Percentiles rank a stretch among this genome's conserved stretches.
Conservation (phyloP, 2,329 filamentous ascomycete genomes). For the Akanthomyces dipterigenus region DNA sequence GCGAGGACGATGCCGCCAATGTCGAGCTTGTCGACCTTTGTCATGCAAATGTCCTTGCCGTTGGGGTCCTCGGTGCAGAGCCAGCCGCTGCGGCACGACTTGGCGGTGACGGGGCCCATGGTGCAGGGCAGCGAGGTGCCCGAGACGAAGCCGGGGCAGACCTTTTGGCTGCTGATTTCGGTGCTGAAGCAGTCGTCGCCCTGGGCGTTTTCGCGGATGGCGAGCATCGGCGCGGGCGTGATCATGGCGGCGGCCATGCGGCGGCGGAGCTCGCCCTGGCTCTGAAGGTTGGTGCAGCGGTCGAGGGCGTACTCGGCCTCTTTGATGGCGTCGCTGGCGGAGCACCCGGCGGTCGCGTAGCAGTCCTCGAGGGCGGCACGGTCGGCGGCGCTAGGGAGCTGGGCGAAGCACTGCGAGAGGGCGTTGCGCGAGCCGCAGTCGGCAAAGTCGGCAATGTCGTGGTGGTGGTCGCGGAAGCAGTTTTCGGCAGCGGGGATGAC, state of each 20-base stretch:
- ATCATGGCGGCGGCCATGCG: constrained; percentile 15
- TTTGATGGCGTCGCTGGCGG: constrained; percentile 21
- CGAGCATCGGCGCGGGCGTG: constrained; percentile 13
- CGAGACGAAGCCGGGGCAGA: constrained; percentile 34
- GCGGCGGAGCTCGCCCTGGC: constrained; percentile 16
- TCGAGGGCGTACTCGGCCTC: constrained; percentile 24
- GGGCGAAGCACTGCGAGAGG: constrained; percentile 36
- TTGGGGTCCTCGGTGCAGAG: constrained; percentile 36
- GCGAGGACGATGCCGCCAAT: constrained; percentile 41
- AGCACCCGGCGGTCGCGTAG: constrained; percentile 30
- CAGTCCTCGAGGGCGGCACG: constrained; percentile 31
- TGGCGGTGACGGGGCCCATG: constrained; percentile 26
- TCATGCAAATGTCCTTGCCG: constrained; percentile 35
- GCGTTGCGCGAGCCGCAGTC: constrained; percentile 37
- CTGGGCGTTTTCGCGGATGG: constrained; percentile 11
- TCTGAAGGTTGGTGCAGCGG: constrained; percentile 26
- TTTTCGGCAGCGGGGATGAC: constrained; percentile 23
- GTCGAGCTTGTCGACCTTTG: constrained; percentile 31
- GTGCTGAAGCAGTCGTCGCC: constrained; percentile 30
- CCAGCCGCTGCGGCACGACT: constrained; percentile 36
- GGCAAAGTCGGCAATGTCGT: constrained; percentile 32
- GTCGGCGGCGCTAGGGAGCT: constrained; percentile 24
- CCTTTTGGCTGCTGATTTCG: constrained; percentile 26
- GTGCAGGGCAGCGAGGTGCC: constrained; percentile 34
- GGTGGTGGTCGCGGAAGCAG: constrained; percentile 34